Evolutionary conservation across 2,329 filamentous ascomycete species (phyloP).

Genomic region (Talaromyces marneffei): DNA sequence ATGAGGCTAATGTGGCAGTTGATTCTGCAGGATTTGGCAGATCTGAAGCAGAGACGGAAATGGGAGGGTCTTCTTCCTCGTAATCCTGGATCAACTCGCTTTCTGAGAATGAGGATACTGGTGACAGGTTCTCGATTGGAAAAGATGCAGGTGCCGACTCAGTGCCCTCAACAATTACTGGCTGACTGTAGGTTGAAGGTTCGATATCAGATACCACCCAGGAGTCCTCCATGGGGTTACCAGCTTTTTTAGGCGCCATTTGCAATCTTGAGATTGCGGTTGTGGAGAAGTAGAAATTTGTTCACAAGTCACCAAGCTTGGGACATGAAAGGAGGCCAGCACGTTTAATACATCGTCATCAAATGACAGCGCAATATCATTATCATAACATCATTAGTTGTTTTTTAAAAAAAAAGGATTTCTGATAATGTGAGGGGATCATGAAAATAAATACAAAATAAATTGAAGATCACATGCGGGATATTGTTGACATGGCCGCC

Average conservation of each 20-base stretch:
- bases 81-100: conserved; percentile 8
- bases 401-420: too few species aligned
- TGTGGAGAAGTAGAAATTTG: neutral
- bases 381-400: neutral
- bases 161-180: conserved; percentile 11
- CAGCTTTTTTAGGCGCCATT: conserved; percentile 2
- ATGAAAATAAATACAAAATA: neutral
- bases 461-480: conserved; percentile 3
- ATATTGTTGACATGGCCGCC: conserved; percentile 9
- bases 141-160: neutral
- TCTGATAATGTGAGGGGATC: too few species aligned
- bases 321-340: neutral
- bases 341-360: neutral
- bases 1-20: conserved; percentile 23
- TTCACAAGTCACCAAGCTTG: neutral
- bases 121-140: neutral
- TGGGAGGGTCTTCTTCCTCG: conserved; percentile 10
- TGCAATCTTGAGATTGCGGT: neutral
- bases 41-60: neutral
- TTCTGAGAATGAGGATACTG: conserved; percentile 10
- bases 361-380: neutral
- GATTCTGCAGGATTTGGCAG: conserved; percentile 19
- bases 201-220: conserved; percentile 30
- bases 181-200: neutral
- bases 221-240: conserved; percentile 29